Base-by-base conservation (phyloP, 1,284 basidiomycete species). In the Omphalotus olearius region DNA sequence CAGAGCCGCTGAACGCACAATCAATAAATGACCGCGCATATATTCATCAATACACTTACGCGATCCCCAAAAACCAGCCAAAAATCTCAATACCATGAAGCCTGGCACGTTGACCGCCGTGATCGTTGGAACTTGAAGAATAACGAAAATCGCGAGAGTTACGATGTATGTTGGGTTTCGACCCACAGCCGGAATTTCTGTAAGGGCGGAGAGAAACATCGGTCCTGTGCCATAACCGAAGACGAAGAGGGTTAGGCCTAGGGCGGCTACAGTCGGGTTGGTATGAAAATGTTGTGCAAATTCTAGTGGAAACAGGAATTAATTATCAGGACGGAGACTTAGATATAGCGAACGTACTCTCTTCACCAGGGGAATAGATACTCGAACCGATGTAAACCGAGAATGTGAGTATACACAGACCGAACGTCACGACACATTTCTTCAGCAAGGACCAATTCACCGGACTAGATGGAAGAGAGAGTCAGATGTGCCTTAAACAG, bases 41-140 rank as follows among this genome's bases (percentile, higher is more conserved):
- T 23, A 23, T 23, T 23, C 23, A 5, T 23, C 5, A 5, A 23
- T 23, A 23, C 23, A 23, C 23, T 23, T 23, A 23, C 23, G 66
- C 25, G 67, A 67, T 30, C 69, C 71, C 45, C 83, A 80, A 28
- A 73, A 76, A 0, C 84, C 84, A 0, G 79, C 73, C 9, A 87
- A 64, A 67, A 87, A 84, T 6, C 84, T 76, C 68, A 86, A 81
- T 33, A 78, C 69, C 49, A 88, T 69, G 51, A 86, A 70, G 3
- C 75, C 66, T 14, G 67, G 78, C 2, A 77, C 77, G 62, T 82
- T 86, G 16, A 67, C 68, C 0, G 79, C 66, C 1, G 83, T 68
- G 2, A 82, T 80, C 45, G 78, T 80, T 2, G 81, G 83, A 39
- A 85, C 68, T 58, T 80, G 76, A 58, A 79, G 74, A 10, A 70